Evolutionary conservation across 768 basidiomycete genomes (phyloP).

Genomic region (Infundibulicybe gibba): DNA sequence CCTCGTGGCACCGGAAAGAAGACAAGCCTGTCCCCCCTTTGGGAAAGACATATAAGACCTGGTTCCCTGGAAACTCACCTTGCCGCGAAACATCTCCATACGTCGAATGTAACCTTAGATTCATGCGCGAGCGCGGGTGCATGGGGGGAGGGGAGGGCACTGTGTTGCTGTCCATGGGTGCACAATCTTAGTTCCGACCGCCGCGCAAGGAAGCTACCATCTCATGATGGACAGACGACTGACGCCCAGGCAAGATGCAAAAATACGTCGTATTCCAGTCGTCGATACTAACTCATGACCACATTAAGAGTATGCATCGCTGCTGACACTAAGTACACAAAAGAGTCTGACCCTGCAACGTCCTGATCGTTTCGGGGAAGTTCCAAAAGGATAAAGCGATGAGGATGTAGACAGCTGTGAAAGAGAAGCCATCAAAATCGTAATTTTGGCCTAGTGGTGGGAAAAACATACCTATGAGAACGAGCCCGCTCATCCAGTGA

Average conservation of each 20-base stretch:
- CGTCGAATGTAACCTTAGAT: no score
- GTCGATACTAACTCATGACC: no score
- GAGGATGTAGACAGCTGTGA: constrained; percentile 27
- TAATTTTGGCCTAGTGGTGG: not conserved
- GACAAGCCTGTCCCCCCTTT: not conserved
- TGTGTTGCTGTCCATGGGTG: no score
- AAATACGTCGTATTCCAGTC: no score
- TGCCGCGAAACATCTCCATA: no score
- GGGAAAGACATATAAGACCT: not conserved
- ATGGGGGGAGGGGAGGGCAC: no score
- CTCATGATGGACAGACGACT: no score
- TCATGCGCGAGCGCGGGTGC: no score
- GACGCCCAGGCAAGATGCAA: no score
- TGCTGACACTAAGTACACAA: constrained; percentile 13
- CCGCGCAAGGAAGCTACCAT: no score
- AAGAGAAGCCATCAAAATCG: not conserved
- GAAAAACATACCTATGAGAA: constrained; percentile 27
- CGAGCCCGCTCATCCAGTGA: constrained; percentile 43
- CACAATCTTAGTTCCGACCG: no score
- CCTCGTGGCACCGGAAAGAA: not conserved
- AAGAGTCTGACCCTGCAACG: constrained; percentile 29
- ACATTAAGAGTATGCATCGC: no score
- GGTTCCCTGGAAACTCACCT: not conserved
- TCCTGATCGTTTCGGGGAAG: constrained; percentile 31
- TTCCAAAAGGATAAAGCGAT: constrained; percentile 37